These are phyloP conservation scores for Stephania japonica DNA, from an alignment of 164 flowering plant genomes.

Conservation along the genomic window DNA sequence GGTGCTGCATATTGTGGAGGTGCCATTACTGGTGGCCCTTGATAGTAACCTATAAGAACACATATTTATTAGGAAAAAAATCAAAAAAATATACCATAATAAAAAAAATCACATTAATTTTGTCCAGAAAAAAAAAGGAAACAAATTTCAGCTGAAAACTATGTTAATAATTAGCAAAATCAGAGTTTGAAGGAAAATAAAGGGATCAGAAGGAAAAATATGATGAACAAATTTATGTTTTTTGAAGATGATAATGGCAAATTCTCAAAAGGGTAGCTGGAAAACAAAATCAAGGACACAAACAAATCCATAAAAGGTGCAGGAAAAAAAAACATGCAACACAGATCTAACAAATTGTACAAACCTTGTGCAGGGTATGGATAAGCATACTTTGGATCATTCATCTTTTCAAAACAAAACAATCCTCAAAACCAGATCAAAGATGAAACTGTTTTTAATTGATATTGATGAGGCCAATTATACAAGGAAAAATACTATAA, in stretches of 20 bases:
- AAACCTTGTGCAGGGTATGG: conserved; percentile 38
- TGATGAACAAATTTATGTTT: not conserved
- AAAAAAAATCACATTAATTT: not conserved
- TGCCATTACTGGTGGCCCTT: conserved; percentile 52
- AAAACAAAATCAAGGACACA: not conserved
- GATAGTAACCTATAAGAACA: conserved; percentile 29
- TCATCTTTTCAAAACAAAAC: conserved; percentile 17
- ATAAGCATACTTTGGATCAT: conserved; percentile 34
- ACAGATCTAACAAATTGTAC: not conserved
- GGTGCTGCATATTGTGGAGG: conserved; percentile 48
- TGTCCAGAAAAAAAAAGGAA: not conserved
- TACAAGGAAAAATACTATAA: not conserved
- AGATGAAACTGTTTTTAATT: not conserved
- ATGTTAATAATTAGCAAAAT: not conserved
- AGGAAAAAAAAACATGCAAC: not conserved
- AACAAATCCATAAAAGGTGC: not conserved
- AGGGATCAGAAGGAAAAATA: not conserved
- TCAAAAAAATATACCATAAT: not conserved
- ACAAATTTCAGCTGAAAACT: not conserved
- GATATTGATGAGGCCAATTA: not conserved
- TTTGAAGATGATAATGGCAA: not conserved
- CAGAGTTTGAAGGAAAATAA: not conserved
- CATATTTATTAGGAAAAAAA: not conserved
- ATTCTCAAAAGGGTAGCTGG: not conserved
- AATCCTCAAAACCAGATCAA: not conserved